A percentile compares a stretch with the other conserved stretches of the same genome.
phyloP scores from a whole-genome alignment of 768 basidiomycete species.

The Arthromyces matolae region DNA sequence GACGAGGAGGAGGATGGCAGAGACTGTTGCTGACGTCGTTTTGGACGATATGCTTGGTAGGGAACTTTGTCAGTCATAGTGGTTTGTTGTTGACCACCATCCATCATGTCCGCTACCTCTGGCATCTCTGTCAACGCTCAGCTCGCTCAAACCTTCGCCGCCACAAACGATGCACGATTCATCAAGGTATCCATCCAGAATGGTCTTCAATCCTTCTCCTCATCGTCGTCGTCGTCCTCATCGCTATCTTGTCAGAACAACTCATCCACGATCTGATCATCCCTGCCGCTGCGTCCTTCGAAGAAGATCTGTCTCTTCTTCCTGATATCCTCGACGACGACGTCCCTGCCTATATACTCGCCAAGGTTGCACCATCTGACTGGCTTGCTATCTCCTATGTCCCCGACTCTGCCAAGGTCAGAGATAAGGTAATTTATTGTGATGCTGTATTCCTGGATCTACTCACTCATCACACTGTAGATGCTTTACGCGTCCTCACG shows the following conservation, averaged over 20 bases:
- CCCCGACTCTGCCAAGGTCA: slow-evolving; percentile 75
- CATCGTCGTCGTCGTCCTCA: slow-evolving; percentile 12
- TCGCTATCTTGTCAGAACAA: slow-evolving; percentile 47
- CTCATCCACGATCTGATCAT: slow-evolving; percentile 59
- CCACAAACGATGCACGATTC: slow-evolving; percentile 61
- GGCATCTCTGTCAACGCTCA: slow-evolving; percentile 64
- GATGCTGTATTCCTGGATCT: slow-evolving; percentile 1
- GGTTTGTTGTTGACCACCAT: background rate
- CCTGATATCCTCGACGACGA: slow-evolving; percentile 52
- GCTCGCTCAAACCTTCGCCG: slow-evolving; percentile 54
- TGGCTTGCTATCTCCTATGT: slow-evolving; percentile 82
- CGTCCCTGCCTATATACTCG: slow-evolving; percentile 73
- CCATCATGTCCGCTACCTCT: slow-evolving; percentile 67
- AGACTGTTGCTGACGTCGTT: no score
- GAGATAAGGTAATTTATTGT: slow-evolving; percentile 62
- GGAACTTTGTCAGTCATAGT: slow-evolving; percentile 35
- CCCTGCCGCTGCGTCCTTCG: slow-evolving; percentile 46
- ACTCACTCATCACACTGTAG: slow-evolving; percentile 32
- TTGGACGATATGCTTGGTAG: slow-evolving; percentile 54
- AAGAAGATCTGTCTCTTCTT: slow-evolving; percentile 58
- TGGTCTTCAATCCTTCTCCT: slow-evolving; percentile 42
- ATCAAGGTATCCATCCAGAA: slow-evolving; percentile 74
- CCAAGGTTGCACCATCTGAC: slow-evolving; percentile 54
- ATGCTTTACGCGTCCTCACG: slow-evolving; percentile 89
- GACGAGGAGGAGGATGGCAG: background rate